Base-by-base conservation (phyloP, 2,329 filamentous ascomycete genomes). In the Daldinia sp. region DNA sequence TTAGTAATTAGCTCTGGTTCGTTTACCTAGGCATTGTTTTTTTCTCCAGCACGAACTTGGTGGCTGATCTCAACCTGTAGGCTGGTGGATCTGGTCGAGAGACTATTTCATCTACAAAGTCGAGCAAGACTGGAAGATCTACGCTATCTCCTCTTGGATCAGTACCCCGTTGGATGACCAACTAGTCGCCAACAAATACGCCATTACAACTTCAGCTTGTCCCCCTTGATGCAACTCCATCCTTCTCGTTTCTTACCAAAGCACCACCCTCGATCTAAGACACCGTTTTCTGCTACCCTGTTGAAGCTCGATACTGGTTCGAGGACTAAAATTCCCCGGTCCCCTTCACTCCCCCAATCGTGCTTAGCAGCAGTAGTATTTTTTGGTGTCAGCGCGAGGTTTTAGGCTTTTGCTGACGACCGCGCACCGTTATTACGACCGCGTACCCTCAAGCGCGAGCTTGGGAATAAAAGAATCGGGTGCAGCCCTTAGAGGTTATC, bases 121-220 rank as follows among this genome's bases (percentile, higher is more conserved):
- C 67, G 72, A 65, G 71, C 69, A 69, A 67, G 57, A 63, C 54
- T 65, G 63, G 65, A 74, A 72, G 77, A 77, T 76, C 77, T 73
- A 75, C 79, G 74, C 78, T 77, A 78, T 72, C 65, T 71, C 64
- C 72, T 71, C 71, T 46, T 73, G 73, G 74, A 75, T 77, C 76
- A 75, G 53, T 72, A 68, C 76, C 76, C 69, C 72, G 70, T 71
- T 75, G 72, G 73, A 72, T 65, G 68, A 73, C 69, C 71, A 75
- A 72, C 72, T 70, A 78, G 74, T 76, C 74, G 74, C 76, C 74
- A 74, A 79, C 79, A 79, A 79, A 81, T 79, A 79, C 76, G 75
- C 77, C 77, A 77, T 74, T 74, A 68, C 72, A 76, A 77, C 78
- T 76, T 78, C 79, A 75, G 72, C 72, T 72, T 72, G 68, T 72